Evolutionary conservation across 257 asterid species (phyloP).

Genomic region (Jasminum sambac): DNA sequence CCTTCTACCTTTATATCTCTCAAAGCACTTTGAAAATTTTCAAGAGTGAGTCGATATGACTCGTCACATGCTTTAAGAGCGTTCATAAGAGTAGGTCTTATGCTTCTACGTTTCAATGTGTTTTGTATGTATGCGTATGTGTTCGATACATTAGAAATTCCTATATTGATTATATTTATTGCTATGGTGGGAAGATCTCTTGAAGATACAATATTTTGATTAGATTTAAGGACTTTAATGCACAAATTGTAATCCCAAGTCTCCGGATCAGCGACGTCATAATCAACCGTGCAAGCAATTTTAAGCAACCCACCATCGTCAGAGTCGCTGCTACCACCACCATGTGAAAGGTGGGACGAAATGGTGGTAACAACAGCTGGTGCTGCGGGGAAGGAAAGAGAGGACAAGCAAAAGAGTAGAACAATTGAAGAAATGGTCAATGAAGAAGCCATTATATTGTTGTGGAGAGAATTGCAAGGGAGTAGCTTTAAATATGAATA

Average conservation of each 20-base stretch:
- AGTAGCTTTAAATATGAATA: background rate
- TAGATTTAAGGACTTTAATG: constrained; percentile 10
- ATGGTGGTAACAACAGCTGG: background rate
- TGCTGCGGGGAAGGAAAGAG: background rate
- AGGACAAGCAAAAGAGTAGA: background rate
- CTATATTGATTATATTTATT: constrained; percentile 4
- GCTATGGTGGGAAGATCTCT: background rate
- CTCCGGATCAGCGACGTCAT: background rate
- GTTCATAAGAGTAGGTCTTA: background rate
- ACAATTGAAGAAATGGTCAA: background rate
- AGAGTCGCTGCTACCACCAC: too few relatives aligned
- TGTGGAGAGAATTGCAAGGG: background rate
- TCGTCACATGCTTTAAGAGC: constrained; percentile 9
- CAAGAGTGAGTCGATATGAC: background rate
- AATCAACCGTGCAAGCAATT: background rate
- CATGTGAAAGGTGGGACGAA: background rate
- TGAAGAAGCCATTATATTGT: constrained; percentile 22
- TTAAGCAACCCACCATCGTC: background rate
- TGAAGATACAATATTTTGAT: background rate
- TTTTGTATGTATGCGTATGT: background rate
- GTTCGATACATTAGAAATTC: constrained; percentile 16
- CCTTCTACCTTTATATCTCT: background rate
- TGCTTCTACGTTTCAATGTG: background rate
- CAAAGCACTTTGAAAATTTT: constrained; percentile 13
- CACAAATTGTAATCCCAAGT: background rate